Conservation (phyloP, 75 land plant species). For the Adiantum capillusveneris region DNA sequence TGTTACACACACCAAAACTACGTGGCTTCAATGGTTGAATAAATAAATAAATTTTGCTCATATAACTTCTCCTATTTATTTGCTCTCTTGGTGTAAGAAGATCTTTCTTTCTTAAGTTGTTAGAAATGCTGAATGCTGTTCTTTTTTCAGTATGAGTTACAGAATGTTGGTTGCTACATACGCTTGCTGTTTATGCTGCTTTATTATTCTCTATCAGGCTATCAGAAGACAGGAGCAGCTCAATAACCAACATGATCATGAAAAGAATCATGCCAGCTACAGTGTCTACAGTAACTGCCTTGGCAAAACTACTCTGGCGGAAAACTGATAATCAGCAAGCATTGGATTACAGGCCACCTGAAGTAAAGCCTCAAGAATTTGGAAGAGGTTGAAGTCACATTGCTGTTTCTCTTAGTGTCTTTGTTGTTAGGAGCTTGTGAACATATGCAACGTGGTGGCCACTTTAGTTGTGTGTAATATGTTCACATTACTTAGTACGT, state of each 20-base stretch:
- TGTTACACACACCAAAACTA: too few species aligned
- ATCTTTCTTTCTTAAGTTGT: too few species aligned
- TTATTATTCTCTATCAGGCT: conserved; percentile 33
- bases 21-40: too few species aligned
- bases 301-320: conserved; percentile 73
- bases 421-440: not conserved
- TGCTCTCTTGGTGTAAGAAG: too few species aligned
- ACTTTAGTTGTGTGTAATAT: not conserved
- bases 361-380: conserved; percentile 10
- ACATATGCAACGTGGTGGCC: not conserved
- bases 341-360: conserved; percentile 26
- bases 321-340: conserved; percentile 53
- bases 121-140: too few species aligned
- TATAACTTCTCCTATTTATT: too few species aligned
- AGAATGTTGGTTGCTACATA: too few species aligned
- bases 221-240: conserved; percentile 72
- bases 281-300: conserved; percentile 65
- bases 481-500: too few species aligned
- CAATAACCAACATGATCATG: conserved; percentile 70
- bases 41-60: too few species aligned
- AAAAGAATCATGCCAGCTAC: conserved; percentile 86
- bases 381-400: conserved; percentile 5
- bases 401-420: not conserved
- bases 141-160: too few species aligned
- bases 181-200: too few species aligned